Base-by-base conservation (phyloP, 192 early-diverging fungal species). In the Dissophora ornata region DNA sequence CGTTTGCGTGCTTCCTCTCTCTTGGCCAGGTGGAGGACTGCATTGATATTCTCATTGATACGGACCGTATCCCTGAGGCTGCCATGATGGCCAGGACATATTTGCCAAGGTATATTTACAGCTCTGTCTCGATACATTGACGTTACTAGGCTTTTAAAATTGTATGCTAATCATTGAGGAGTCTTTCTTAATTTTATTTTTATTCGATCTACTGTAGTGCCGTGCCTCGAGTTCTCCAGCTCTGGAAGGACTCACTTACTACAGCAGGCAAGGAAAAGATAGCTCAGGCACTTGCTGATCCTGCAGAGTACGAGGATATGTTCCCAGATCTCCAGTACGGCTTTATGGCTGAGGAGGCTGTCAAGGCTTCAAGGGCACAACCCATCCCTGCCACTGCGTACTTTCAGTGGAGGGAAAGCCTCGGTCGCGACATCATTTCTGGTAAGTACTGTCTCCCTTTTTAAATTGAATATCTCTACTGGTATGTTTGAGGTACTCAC, bases 61-160 rank as follows among this genome's bases (percentile, higher is more conserved):
- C 94, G 22, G 91, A 95, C 34, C 92, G 98, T 48, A 86, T 95
- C 28, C 92, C 97, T n/a, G 98, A 99, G 81, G 98, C 98, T 1
- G 96, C 97, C 40, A 89, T 98, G 80, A 89, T 98, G 80, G 96
- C 96, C 11, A 86, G 94, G 54, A 91, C 98, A 0, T 94, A 97
- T 67, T 62, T 90, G 44, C 98, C 98, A 16, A 86, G 81, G 81
- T 82, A 18, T n/a, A n/a, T n/a, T n/a, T n/a, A n/a, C n/a, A n/a
- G n/a, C n/a, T n/a, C n/a, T n/a, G n/a, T n/a, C n/a, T n/a, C n/a
- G n/a, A n/a, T n/a, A n/a, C n/a, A n/a, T n/a, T n/a, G n/a, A n/a
- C n/a, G n/a, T n/a, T n/a, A n/a, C n/a, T n/a, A n/a, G n/a, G n/a
- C n/a, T n/a, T n/a, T n/a, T n/a, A n/a, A n/a, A n/a, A n/a, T n/a